Base-by-base conservation (phyloP, 2,329 filamentous ascomycete species). In the Colletotrichum caudatum region DNA sequence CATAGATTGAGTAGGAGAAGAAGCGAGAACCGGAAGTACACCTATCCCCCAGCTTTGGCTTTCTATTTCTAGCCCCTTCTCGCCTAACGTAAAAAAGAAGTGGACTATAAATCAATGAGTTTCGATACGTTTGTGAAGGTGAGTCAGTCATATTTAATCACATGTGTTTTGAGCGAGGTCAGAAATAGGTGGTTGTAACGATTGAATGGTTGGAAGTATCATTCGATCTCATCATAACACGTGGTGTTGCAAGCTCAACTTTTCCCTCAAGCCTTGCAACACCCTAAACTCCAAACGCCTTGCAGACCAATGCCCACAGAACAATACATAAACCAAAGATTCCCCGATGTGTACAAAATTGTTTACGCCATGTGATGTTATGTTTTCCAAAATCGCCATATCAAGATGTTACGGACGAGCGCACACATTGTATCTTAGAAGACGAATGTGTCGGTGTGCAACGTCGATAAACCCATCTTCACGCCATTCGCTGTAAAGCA, bases 221-320 rank as follows among this genome's bases (percentile, higher is more conserved):
- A 56, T 64, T 46, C 26, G 37, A 41, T 33, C 37, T 20, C n/a
- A 16, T 59, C 46, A 46, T 67, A 48, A 46, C 8, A 64, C 58
- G 41, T 64, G 39, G 37, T 11, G 11, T 20, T 16, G 26, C 35
- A 35, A 11, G 11, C 12, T 35, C 20, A 9, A 56, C 23, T 23
- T 44, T 37, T 58, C 3, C n/a, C 14, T 18, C 12, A 18, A 46
- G 3, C n/a, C 16, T 46, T 7, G 12, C 26, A 18, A 4, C 35
- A 8, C 50, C 61, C 33, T 18, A 18, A n/a, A 16, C 46, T n/a
- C 18, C 64, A 8, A 51, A 60, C 64, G 48, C 64, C 54, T 60
- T 29, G 41, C 18, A 29, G 51, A 57, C 18, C 35, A 44, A 66
- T 66, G 35, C 26, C 33, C 35, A 46, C 44, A 18, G 1, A 0